Percentiles rank a stretch among this genome's conserved stretches.
phyloP scores from a whole-genome alignment of 495 filamentous ascomycete species.

The Penicillium longicatenatum region DNA sequence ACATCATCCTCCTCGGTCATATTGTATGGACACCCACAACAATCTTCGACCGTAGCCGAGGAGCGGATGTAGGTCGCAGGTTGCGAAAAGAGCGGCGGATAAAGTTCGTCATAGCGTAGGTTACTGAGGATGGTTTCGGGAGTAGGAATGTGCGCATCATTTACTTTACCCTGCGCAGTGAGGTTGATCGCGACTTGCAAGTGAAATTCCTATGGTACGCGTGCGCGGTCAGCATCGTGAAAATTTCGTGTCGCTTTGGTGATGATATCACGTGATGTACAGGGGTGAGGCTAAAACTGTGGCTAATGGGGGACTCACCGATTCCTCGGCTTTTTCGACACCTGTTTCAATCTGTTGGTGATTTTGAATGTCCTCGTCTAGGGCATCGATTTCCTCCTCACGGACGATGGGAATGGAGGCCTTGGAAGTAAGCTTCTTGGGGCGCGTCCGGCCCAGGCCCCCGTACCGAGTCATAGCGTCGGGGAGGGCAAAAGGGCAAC shows the following conservation, averaged over 20 bases:
- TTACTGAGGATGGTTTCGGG: constrained; percentile 75
- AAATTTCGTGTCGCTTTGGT: constrained; percentile 33
- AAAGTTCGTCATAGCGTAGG: constrained; percentile 84
- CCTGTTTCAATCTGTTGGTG: constrained; percentile 87
- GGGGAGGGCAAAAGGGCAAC: constrained; percentile 49
- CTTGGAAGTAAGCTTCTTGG: constrained; percentile 90
- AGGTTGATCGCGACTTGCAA: constrained; percentile 88
- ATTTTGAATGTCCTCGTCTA: constrained; percentile 67
- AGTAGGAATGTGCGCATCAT: constrained; percentile 79
- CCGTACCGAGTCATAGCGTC: constrained; percentile 70
- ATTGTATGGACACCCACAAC: constrained; percentile 82
- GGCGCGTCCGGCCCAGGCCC: constrained; percentile 61
- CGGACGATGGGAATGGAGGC: constrained; percentile 81
- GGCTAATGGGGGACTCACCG: constrained; percentile 66
- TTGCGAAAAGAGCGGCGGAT: constrained; percentile 74
- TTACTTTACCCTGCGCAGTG: constrained; percentile 71
- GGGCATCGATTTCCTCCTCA: constrained; percentile 82
- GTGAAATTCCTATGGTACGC: constrained; percentile 82
- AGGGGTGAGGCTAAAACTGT: constrained; percentile 45
- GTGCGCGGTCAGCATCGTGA: constrained; percentile 26
- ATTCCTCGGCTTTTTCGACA: constrained; percentile 95
- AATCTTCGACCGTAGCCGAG: constrained; percentile 97
- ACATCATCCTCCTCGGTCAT: constrained; percentile 87
- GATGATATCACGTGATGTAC: constrained; percentile 58
- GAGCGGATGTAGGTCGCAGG: constrained; percentile 95